Base-by-base conservation (phyloP, 75 land plant genomes). In the Picea sitchensis region DNA sequence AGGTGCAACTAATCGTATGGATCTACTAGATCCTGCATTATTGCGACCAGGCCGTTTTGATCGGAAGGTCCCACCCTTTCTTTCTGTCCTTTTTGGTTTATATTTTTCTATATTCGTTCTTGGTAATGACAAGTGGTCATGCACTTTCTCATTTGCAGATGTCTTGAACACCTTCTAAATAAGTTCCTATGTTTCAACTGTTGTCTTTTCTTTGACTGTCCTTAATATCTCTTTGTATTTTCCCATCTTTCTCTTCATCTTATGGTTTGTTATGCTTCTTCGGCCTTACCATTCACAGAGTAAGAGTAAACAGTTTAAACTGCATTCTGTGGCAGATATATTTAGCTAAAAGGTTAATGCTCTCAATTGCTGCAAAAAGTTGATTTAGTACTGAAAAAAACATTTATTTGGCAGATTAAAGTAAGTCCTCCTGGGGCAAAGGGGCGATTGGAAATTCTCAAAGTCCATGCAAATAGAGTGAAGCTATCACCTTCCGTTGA, bases 41-140 rank as follows among this genome's bases (percentile, higher is more conserved):
- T 87, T 96, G 71, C 91, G 99, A 41, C 99, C 99, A n/a, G 99
- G 99, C 73, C 92, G 98, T 41, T 96, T 96, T 88, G 99, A 96
- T 78, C 93, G 99, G 34, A 94, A 93, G 89, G 99, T 71, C 74
- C n/a, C 11, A 20, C 21, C 7, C 67, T 71, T 44, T 34, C 41
- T 9, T 51, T 71, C 3, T 71, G 51, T 9, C 26, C 17, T 71
- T 18, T 71, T 44, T 20, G 12, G 26, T 71, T 34, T 6, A 65
- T 71, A 51, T n/a, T 71, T 64, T 3, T 64, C 31, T 71, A 17
- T 47, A 44, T 44, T 71, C 3, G 6, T 67, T 23, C 15, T 64
- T 30, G 14, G 31, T 64, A 6, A 34, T 34, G 17, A 65, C 51
- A 44, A 44, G 56, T 38, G 74, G 3, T 13, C 44, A 47, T 41